Conservation (phyloP, 306 rosid genomes). For the Sechiopsis laciniata region DNA sequence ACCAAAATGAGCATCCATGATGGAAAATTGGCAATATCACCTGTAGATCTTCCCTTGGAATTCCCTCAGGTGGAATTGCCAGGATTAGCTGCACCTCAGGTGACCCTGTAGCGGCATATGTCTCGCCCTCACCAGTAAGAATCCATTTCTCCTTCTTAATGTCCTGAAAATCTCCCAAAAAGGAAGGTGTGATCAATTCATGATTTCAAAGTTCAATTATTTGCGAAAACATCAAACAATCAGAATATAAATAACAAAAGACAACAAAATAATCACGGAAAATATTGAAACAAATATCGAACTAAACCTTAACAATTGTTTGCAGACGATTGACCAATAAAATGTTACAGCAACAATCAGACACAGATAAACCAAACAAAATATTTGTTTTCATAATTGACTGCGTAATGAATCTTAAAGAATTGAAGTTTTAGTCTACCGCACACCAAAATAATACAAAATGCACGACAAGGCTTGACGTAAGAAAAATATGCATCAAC, state of each 20-base stretch:
- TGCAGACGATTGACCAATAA: background rate
- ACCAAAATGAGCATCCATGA: background rate
- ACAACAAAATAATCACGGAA: background rate
- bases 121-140: slow-evolving; percentile 65
- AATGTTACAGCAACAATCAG: background rate
- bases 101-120: slow-evolving; percentile 59
- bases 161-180: slow-evolving; percentile 37
- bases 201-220: background rate
- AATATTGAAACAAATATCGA: background rate
- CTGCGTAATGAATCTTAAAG: background rate
- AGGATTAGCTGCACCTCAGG: slow-evolving; percentile 68
- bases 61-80: slow-evolving; percentile 76
- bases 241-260: background rate
- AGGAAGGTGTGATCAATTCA: background rate
- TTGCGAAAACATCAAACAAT: background rate
- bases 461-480: background rate
- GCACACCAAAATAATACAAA: background rate
- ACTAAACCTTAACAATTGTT: background rate
- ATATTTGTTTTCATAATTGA: no score
- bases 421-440: background rate
- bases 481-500: background rate
- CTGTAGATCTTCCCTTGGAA: slow-evolving; percentile 69
- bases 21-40: slow-evolving; percentile 22
- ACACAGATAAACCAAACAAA: background rate
- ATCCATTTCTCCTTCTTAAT: slow-evolving; percentile 70